Percentiles rank a stretch among this genome's conserved stretches.
Conservation (phyloP, 1,284 basidiomycete species). For the Ceratobasidium sp. region DNA sequence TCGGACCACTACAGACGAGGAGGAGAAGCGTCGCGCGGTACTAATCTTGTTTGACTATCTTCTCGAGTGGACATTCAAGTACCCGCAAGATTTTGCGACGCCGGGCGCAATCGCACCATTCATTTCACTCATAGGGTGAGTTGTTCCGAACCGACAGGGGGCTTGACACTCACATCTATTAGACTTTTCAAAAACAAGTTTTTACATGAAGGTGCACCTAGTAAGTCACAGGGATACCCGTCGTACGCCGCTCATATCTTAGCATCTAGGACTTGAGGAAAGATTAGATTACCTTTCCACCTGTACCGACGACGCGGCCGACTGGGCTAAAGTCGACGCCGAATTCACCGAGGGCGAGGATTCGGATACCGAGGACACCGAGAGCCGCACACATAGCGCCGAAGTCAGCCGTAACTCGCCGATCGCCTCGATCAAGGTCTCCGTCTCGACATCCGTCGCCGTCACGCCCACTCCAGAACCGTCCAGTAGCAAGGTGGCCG, state of each 20-base stretch:
- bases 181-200: constrained; percentile 75
- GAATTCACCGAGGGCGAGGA: constrained; percentile 35
- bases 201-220: constrained; percentile 67
- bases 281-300: constrained; percentile 1
- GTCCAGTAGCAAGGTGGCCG: constrained; percentile 63
- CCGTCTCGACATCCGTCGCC: constrained; percentile 1
- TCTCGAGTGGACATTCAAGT: constrained; percentile 77
- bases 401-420: constrained; percentile 9
- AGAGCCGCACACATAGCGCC: constrained; percentile 28
- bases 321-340: constrained; percentile 37
- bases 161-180: constrained; percentile 57
- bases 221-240: constrained; percentile 67
- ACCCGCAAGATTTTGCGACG: constrained; percentile 80
- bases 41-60: constrained; percentile 68
- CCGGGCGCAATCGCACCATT: constrained; percentile 77
- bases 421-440: not conserved
- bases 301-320: constrained; percentile 20
- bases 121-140: constrained; percentile 45
- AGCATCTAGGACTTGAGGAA: constrained; percentile 7
- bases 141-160: too few species aligned
- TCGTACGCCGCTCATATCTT: not conserved
- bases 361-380: constrained; percentile 35
- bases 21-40: constrained; percentile 27
- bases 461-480: constrained; percentile 5
- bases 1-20: not conserved